Evolutionary conservation across 2,329 filamentous ascomycete species (phyloP), one percentile per base, ranked within the genome.

Genomic region (Colletotrichum ledebouriae): DNA sequence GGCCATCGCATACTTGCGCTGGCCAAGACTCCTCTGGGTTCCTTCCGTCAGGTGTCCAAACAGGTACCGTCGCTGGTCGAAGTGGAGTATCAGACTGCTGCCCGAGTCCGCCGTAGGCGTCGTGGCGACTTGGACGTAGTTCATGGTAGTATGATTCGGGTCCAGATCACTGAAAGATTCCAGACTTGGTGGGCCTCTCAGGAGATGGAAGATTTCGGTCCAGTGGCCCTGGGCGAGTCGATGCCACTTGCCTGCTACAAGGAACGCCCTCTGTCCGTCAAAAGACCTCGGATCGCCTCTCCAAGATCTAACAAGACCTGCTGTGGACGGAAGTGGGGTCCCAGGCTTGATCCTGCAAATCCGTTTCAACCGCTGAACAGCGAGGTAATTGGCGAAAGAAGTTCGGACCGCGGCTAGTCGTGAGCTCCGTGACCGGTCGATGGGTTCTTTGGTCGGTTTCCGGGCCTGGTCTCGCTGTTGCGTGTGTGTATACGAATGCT

Each of bases 21-120:
- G 90, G 42, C 86, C 85, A 75, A 92, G 84, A 55, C 90, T 89
- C 65, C 96, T 87, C 82, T 98, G 96, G 0, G 92, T 92, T 15
- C 95, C 96, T 79, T 99, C 96, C 10, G 89, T 83, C 15, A 95
- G 78, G 74, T 92, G 90, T 20, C 96, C 96, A 75, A 99, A 92
- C 15, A 98, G 73, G 78, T 99, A 99, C 65, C 93, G 87, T 73
- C 91, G 90, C 74, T 89, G 87, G 73, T 95, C 92, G 75, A 94
- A 94, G 76, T 95, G 90, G 6, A 99, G 83, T 42, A 94, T 77
- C 37, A 98, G 78, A 57, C 88, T 87, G 2, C 93, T 93, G 61
- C 95, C 95, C 20, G 94, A 97, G 80, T 99, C 96, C 67, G 91
- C 91, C 72, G 95, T 96, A 13, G 95, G 95, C 67, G 92, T 92